Evolutionary conservation across 495 filamentous ascomycete species (phyloP).

Genomic region (Neurospora sp.): DNA sequence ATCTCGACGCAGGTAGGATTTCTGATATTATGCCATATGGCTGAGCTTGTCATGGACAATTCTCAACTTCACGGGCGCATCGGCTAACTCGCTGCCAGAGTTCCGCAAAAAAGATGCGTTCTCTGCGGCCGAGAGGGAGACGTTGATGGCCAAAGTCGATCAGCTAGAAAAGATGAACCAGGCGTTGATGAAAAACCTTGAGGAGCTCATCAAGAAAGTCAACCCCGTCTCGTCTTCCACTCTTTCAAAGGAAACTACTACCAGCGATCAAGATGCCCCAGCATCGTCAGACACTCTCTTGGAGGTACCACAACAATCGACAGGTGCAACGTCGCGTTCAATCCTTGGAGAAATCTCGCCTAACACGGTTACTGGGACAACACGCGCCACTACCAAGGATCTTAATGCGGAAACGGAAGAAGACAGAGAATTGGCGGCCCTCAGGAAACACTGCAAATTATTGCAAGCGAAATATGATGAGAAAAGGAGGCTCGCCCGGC

Average conservation of each 20-base stretch:
- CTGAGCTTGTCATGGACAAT: background rate
- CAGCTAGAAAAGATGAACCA: conserved; percentile 26
- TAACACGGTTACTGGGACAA: conserved; percentile 6
- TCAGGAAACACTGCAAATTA: conserved; percentile 14
- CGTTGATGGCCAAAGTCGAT: conserved; percentile 16
- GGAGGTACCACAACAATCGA: background rate
- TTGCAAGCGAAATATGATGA: conserved; percentile 15
- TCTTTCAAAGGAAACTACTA: background rate
- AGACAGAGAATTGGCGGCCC: conserved; percentile 18
- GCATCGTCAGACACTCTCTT: background rate
- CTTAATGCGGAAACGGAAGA: background rate
- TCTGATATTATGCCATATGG: background rate
- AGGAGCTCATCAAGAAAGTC: conserved; percentile 12
- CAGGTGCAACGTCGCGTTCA: background rate
- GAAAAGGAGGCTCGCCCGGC: background rate
- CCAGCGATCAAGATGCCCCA: background rate
- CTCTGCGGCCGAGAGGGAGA: conserved; percentile 18
- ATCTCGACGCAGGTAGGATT: conserved; percentile 23
- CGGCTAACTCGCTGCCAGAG: conserved; percentile 10
- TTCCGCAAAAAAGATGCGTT: conserved; percentile 9
- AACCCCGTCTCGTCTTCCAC: background rate
- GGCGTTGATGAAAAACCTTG: conserved; percentile 23
- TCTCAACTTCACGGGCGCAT: background rate
- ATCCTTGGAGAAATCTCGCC: conserved; percentile 12
- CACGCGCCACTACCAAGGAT: background rate